Evolutionary conservation across 345 rosid species (phyloP).

Genomic region (Aegle marmelos): DNA sequence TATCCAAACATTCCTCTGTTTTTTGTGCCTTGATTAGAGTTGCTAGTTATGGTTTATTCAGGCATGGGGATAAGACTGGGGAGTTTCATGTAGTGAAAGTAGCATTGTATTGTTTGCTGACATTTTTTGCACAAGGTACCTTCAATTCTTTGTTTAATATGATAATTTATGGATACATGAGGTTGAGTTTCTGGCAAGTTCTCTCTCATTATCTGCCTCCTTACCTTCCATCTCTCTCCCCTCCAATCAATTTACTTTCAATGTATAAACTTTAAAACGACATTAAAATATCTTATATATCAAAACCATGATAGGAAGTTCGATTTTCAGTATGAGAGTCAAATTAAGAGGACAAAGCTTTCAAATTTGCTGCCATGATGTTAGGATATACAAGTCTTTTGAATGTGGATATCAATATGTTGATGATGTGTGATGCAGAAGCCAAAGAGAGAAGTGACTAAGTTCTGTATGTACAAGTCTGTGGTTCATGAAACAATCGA

Average conservation of each 20-base stretch:
- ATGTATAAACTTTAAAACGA: not conserved
- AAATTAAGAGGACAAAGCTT: not conserved
- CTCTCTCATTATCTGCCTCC: not conserved
- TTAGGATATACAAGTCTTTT: not conserved
- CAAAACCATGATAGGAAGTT: not conserved
- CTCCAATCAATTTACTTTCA: not conserved
- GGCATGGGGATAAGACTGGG: not conserved
- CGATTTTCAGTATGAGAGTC: not conserved
- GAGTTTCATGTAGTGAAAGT: not conserved
- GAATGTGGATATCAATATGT: not conserved
- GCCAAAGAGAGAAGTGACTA: not conserved
- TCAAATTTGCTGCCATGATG: not conserved
- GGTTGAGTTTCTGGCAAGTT: not conserved
- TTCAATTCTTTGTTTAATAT: not conserved
- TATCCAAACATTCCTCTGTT: not conserved
- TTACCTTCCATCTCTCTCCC: not conserved
- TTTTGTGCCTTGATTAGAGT: not conserved
- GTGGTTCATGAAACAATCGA: not conserved
- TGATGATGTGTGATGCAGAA: not conserved
- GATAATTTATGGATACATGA: not conserved
- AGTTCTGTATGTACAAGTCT: not conserved
- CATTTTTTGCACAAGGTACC: not conserved
- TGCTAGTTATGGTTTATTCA: not conserved
- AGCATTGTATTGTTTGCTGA: not conserved
- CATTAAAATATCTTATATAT: not conserved